Conservation (phyloP, 2,329 filamentous ascomycete genomes). For the Didymella pomorum region DNA sequence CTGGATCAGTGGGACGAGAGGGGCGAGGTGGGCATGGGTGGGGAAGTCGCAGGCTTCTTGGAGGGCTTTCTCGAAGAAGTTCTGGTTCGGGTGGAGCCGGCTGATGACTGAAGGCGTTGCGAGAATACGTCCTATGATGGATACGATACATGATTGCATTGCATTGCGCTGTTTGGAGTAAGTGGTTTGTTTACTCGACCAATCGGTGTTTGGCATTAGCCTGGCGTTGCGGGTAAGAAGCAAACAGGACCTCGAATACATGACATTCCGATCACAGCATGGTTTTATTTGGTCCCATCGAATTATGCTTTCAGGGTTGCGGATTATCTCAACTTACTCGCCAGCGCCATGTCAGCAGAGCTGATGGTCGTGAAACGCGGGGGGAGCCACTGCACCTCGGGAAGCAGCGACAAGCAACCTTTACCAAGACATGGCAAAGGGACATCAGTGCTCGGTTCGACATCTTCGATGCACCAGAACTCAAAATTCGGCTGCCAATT, state of each 20-base stretch:
- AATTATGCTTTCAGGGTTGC: background rate
- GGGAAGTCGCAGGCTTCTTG: conserved; percentile 85
- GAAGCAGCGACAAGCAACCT: background rate
- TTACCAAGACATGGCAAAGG: background rate
- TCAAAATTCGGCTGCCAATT: background rate
- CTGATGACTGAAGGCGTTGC: conserved; percentile 65
- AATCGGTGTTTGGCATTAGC: conserved; percentile 2
- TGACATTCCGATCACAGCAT: background rate
- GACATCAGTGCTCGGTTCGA: background rate
- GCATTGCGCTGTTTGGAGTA: conserved; percentile 14
- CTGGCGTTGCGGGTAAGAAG: conserved; percentile 5
- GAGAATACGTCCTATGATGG: conserved; percentile 4
- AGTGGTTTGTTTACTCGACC: background rate
- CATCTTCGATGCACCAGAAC: background rate
- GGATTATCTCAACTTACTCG: conserved; percentile 10
- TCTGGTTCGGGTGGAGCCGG: conserved; percentile 86
- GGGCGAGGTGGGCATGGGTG: conserved; percentile 91
- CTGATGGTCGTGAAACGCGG: conserved; percentile 5
- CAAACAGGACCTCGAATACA: background rate
- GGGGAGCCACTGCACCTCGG: conserved; percentile 16
- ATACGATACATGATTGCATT: conserved; percentile 3
- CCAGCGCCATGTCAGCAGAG: conserved; percentile 7
- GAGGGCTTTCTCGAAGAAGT: conserved; percentile 95
- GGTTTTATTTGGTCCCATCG: background rate
- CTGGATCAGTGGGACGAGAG: conserved; percentile 88